phyloP scores from a whole-genome alignment of 352 stramenopile genomes.

The Globisporangium alternatum region DNA sequence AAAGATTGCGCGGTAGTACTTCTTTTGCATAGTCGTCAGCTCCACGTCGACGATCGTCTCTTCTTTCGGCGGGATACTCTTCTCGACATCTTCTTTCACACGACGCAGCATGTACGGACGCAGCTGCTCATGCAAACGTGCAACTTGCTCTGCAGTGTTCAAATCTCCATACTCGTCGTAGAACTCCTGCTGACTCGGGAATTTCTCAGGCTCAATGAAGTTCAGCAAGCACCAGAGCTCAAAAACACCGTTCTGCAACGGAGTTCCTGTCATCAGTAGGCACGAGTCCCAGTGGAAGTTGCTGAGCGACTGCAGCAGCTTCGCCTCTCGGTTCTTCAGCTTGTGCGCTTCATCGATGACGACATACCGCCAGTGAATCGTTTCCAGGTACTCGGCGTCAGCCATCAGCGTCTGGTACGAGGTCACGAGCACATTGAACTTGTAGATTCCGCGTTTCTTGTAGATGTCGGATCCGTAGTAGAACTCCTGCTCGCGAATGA shows the following conservation, averaged over 20 bases:
- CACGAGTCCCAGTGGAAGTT: constrained; percentile 89
- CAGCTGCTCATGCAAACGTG: constrained; percentile 95
- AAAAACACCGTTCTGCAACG: constrained; percentile 99
- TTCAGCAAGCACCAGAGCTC: constrained; percentile 99
- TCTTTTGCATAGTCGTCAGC: constrained; percentile 99
- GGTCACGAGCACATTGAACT: constrained; percentile 97
- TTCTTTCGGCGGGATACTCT: constrained; percentile 98
- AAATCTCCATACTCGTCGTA: constrained; percentile 97
- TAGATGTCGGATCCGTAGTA: constrained; percentile 89
- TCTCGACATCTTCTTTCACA: constrained; percentile 99
- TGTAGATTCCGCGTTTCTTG: constrained; percentile 77
- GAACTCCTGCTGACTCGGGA: constrained; percentile 94
- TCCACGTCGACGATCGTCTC: constrained; percentile 99
- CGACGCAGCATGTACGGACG: constrained; percentile 98
- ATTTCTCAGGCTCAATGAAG: constrained; percentile 96
- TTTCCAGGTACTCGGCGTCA: constrained; percentile 90
- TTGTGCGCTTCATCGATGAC: constrained; percentile 99
- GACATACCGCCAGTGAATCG: constrained; percentile 95
- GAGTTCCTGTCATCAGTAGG: constrained; percentile 96
- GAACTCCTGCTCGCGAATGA: constrained; percentile 97
- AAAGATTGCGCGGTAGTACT: constrained; percentile 97
- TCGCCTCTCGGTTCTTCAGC: constrained; percentile 97
- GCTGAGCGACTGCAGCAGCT: constrained; percentile 90
- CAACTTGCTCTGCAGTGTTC: constrained; percentile 95
- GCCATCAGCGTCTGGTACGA: constrained; percentile 97